Evolutionary conservation across 305 asterid species (phyloP).

Genomic region (Coffea humblotiana): DNA sequence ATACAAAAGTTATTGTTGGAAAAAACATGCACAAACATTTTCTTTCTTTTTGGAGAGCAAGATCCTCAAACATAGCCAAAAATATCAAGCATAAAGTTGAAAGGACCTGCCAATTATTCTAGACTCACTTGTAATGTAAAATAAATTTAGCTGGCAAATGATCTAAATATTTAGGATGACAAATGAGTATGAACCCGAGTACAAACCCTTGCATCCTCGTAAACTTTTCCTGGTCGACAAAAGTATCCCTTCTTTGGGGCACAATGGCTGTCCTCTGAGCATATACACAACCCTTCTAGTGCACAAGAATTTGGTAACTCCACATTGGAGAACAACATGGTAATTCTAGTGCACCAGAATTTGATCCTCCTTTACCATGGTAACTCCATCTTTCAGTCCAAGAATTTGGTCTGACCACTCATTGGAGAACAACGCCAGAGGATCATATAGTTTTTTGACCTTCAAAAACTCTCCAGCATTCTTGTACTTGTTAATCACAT

Average conservation of each 20-base stretch:
- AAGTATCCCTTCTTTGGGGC: slow-evolving; percentile 10
- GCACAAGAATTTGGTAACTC: too few species aligned
- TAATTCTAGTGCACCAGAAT: too few species aligned
- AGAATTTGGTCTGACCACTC: slow-evolving; percentile 18
- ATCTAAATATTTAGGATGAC: too few species aligned
- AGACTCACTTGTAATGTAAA: background rate
- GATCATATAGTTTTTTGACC: slow-evolving; percentile 12
- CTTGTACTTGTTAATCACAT: slow-evolving; percentile 4
- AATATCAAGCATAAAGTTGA: too few species aligned
- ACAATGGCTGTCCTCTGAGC: slow-evolving; percentile 18
- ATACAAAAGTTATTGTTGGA: too few species aligned
- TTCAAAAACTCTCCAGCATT: slow-evolving; percentile 6
- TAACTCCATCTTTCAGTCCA: background rate
- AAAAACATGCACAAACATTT: too few species aligned
- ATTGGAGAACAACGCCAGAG: slow-evolving; percentile 7
- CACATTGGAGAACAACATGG: too few species aligned
- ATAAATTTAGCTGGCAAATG: too few species aligned
- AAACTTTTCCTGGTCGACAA: slow-evolving; percentile 13
- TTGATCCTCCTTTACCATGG: background rate
- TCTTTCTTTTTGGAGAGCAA: too few species aligned
- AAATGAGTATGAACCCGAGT: slow-evolving; percentile 3
- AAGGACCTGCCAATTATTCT: too few species aligned
- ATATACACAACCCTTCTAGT: slow-evolving; percentile 16
- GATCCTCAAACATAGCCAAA: too few species aligned
- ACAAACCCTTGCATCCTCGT: slow-evolving; percentile 18